Evolutionary conservation across 305 asterid species (phyloP).

Genomic region (Solanum hybrid): DNA sequence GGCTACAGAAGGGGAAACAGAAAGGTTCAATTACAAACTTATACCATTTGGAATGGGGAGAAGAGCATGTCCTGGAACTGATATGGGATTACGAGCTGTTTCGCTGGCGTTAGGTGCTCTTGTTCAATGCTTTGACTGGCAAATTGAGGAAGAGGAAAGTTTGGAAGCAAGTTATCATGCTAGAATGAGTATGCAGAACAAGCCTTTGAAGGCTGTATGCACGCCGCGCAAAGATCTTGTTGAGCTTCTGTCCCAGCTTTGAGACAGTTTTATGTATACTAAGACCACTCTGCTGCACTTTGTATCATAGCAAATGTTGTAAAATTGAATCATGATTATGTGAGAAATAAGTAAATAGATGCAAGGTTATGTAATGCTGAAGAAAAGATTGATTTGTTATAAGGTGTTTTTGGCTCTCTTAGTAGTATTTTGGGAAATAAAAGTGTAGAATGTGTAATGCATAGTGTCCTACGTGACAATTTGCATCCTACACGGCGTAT

Average conservation of each 20-base stretch:
- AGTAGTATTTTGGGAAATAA: neutral
- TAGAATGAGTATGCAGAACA: constrained; percentile 7
- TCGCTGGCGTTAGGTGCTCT: constrained; percentile 19
- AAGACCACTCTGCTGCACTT: neutral
- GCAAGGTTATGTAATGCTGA: neutral
- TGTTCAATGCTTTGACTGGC: constrained; percentile 24
- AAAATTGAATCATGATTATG: neutral
- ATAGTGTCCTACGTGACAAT: neutral
- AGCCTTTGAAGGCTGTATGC: constrained; percentile 12
- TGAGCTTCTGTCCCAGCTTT: constrained; percentile 11
- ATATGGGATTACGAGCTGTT: constrained; percentile 13
- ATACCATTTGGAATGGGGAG: constrained; percentile 30
- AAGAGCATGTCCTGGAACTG: constrained; percentile 22
- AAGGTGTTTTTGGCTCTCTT: neutral
- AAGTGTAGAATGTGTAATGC: neutral
- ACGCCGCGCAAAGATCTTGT: neutral
- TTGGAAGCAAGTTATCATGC: neutral
- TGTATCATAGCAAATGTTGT: neutral
- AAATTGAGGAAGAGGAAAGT: neutral
- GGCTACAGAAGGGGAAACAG: constrained; percentile 8
- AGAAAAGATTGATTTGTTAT: neutral
- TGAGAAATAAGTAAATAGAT: neutral
- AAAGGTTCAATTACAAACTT: constrained; percentile 12
- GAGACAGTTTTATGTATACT: neutral
- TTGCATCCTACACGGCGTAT: neutral